Conservation (phyloP, 306 rosid species). For the Delonix regia region DNA sequence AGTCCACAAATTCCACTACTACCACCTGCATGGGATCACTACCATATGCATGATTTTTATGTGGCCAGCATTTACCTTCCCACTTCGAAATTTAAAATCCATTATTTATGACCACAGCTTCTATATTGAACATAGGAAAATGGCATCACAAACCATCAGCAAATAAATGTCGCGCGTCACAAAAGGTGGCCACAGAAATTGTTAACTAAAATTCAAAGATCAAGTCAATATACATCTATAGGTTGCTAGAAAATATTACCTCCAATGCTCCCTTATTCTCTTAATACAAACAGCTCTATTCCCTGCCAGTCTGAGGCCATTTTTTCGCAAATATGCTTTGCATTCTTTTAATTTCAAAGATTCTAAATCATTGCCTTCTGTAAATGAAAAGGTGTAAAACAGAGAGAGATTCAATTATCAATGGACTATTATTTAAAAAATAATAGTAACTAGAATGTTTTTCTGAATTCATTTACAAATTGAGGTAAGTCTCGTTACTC, state of each 20-base stretch:
- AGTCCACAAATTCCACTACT: constrained; percentile 6
- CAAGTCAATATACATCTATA: not conserved
- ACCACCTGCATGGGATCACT: not conserved
- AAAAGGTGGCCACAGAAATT: not conserved
- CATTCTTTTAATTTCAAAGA: constrained; percentile 58
- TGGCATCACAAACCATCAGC: not conserved
- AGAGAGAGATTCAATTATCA: not conserved
- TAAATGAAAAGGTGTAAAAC: constrained; percentile 17
- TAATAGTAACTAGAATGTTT: not conserved
- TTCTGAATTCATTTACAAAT: constrained; percentile 2
- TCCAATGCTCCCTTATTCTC: constrained; percentile 70
- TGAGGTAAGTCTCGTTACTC: not conserved
- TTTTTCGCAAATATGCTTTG: constrained; percentile 69
- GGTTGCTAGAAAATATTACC: constrained; percentile 42
- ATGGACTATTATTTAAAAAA: not conserved
- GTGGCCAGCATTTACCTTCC: not conserved
- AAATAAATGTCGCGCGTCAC: not conserved
- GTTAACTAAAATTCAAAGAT: not conserved
- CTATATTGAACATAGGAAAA: not conserved
- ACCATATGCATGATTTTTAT: not conserved
- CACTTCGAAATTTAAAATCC: constrained; percentile 1
- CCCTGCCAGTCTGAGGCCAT: constrained; percentile 68
- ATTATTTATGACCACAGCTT: not conserved
- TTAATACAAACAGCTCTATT: constrained; percentile 60
- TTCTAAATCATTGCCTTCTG: constrained; percentile 54